Conservation (phyloP, 257 asterid genomes). For the Solanum pimpinellifolium region DNA sequence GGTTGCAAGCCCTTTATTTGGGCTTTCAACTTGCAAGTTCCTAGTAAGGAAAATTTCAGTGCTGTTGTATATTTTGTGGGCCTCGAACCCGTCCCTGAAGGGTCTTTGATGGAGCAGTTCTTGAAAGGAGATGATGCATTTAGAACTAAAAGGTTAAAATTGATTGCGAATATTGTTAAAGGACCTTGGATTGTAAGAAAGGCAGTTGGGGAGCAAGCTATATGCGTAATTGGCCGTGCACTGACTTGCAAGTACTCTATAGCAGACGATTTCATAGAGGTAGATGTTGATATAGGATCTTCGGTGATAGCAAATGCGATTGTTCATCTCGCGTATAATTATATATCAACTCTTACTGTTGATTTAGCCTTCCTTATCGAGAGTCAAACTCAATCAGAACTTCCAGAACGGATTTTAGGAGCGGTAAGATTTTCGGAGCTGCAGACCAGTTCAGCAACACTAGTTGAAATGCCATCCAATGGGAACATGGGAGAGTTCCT, state of each 20-base stretch:
- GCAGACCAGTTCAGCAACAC: conserved; percentile 32
- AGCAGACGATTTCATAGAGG: conserved; percentile 56
- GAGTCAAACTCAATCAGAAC: conserved; percentile 56
- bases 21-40: conserved; percentile 85
- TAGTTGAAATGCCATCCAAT: conserved; percentile 28
- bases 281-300: conserved; percentile 73
- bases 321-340: conserved; percentile 69
- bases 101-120: conserved; percentile 48
- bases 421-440: conserved; percentile 71
- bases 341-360: conserved; percentile 39
- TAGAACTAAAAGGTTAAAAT: conserved; percentile 46
- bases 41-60: conserved; percentile 66
- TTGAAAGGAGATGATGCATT: conserved; percentile 48
- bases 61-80: conserved; percentile 59
- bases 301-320: conserved; percentile 77
- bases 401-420: conserved; percentile 73
- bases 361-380: conserved; percentile 87
- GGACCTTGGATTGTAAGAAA: conserved; percentile 89
- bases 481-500: conserved; percentile 15
- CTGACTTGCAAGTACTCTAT: conserved; percentile 41
- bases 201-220: conserved; percentile 86
- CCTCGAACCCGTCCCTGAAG: conserved; percentile 23
- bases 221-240: conserved; percentile 53
- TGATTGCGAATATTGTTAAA: conserved; percentile 56
- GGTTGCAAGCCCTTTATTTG: conserved; percentile 54